Base-by-base conservation (phyloP, 2,329 filamentous ascomycete species). In the Tolypocladium inflatum region DNA sequence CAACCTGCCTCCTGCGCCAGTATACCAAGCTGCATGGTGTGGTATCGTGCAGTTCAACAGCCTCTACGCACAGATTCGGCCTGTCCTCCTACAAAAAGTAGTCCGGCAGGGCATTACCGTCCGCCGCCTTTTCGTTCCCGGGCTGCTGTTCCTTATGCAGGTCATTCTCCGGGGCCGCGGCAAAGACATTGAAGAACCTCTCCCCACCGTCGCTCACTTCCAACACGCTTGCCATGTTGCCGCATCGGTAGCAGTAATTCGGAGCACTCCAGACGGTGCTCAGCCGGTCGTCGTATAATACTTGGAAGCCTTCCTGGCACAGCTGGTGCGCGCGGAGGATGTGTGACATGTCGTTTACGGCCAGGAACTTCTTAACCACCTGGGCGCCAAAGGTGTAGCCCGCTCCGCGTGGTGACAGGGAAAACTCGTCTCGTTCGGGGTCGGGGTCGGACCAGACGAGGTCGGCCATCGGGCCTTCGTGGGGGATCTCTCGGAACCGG, bases 401-500 rank as follows among this genome's bases (percentile, higher is more conserved):
- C 23, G 94, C 94, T 50, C 94, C 94, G 61, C 94, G 84, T 2
- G 94, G 94, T 9, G 90, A 95, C 19, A 99, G 82, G 8, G 90
- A 95, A 74, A 99, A 99, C 73, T 99, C 94, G 74, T 99, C 94
- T 58, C 92, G 84, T 66, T 99, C 94, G n/a, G 90, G 88, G 71
- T 99, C 94, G 0, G 94, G 94, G 71, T 99, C 94, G 23, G 91
- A 96, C 94, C 94, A 99, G 38, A 99, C 94, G 6, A 99, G 79
- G 73, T 99, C 94, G n/a, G 94, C 94, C 94, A 99, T 99, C 39
- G 94, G 94, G 0, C 94, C 94, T 75, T 99, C 94, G 75, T 99
- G 94, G 6, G 94, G 94, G 60, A 99, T 99, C 71, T 99, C 94
- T 65, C 94, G 87, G 79, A 97, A 99, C 52, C 94, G 90, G 76